phyloP scores from a whole-genome alignment of 2,329 filamentous ascomycete species.

The Diaporthe aspalathi region DNA sequence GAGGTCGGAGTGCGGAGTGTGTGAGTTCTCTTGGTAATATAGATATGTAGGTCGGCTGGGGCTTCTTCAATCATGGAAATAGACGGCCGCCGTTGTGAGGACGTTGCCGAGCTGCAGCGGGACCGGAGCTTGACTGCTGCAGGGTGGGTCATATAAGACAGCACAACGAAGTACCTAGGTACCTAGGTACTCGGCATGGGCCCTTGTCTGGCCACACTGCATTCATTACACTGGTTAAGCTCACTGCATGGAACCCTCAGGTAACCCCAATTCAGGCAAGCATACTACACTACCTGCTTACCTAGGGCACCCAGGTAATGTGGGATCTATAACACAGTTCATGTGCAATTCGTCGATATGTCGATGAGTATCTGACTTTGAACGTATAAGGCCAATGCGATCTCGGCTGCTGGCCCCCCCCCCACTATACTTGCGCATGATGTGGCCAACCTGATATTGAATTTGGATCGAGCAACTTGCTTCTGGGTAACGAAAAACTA shows the following conservation, averaged over 20 bases:
- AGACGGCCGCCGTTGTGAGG: background rate
- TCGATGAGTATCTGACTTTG: background rate
- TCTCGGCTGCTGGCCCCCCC: too few relatives aligned
- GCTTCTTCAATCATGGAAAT: background rate
- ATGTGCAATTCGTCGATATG: background rate
- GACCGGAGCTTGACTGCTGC: conserved; percentile 14
- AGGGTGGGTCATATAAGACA: background rate
- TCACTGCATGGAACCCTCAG: background rate
- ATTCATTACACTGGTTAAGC: background rate
- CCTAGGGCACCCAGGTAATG: too few relatives aligned
- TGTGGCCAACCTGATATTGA: background rate
- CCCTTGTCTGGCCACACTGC: background rate
- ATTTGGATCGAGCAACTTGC: background rate
- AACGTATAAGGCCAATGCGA: background rate
- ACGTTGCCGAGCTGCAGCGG: conserved; percentile 2
- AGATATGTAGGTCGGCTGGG: background rate
- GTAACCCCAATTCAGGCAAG: background rate
- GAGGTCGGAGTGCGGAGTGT: background rate
- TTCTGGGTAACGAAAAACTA: background rate
- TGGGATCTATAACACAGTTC: background rate
- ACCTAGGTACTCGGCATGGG: background rate
- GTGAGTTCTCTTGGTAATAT: background rate
- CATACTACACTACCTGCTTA: too few relatives aligned
- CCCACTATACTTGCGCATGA: background rate
- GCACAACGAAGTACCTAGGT: too few relatives aligned